Conservation (phyloP, 129 eudicot genomes). For the Scalesia atractyloides region DNA sequence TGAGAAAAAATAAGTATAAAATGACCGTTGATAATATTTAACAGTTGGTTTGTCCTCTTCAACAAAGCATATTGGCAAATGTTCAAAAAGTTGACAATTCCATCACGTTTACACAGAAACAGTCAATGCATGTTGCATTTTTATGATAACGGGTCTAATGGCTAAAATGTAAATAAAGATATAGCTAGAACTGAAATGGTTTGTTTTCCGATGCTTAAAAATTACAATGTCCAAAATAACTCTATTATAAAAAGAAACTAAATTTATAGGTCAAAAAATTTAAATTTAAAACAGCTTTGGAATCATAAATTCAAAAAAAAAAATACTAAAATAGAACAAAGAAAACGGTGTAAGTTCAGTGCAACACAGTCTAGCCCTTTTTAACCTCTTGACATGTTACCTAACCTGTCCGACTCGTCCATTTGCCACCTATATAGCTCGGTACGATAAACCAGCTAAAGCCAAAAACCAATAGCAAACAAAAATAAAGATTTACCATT, state of each 20-base stretch:
- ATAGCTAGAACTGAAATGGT: background rate
- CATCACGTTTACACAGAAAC: too few relatives aligned
- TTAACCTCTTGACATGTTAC: background rate
- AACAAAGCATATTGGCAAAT: too few relatives aligned
- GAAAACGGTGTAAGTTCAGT: background rate
- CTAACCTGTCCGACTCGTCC: background rate
- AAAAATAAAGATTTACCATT: background rate
- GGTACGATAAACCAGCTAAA: background rate
- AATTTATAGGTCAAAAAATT: background rate
- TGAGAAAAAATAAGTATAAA: too few relatives aligned
- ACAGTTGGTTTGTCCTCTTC: too few relatives aligned
- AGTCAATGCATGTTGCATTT: too few relatives aligned
- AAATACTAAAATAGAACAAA: background rate
- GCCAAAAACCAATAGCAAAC: background rate
- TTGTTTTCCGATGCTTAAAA: background rate
- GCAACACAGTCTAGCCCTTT: background rate
- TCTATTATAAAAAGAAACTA: background rate
- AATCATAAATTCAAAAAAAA: slow-evolving; percentile 3
- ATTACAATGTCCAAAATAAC: background rate
- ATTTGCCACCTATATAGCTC: background rate
- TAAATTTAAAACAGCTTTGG: too few relatives aligned
- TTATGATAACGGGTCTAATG: too few relatives aligned
- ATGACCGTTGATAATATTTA: too few relatives aligned
- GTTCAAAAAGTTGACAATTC: too few relatives aligned
- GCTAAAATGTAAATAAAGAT: too few relatives aligned